These are phyloP conservation scores for Paraphaeosphaeria sporulosa DNA, from an alignment of 2,329 filamentous ascomycete species.

Conservation along the genomic window DNA sequence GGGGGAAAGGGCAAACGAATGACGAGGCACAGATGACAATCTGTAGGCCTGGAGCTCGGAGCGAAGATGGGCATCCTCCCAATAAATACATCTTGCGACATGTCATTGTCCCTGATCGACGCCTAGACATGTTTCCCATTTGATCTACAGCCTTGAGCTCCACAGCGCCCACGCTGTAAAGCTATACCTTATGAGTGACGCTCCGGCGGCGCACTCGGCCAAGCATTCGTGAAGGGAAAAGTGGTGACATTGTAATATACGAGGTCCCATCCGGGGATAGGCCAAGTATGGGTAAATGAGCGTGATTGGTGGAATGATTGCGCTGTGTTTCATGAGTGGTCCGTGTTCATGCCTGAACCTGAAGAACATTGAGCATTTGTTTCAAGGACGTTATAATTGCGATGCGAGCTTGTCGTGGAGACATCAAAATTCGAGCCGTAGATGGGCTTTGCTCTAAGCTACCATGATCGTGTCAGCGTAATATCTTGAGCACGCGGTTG, in stretches of 20 bases:
- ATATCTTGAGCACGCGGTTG: background rate
- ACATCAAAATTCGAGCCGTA: background rate
- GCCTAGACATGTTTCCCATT: background rate
- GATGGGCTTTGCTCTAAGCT: background rate
- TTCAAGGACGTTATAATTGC: background rate
- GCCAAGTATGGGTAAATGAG: background rate
- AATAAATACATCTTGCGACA: conserved; percentile 2
- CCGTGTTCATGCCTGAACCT: background rate
- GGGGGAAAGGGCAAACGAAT: background rate
- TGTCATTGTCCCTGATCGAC: background rate
- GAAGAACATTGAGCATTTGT: background rate
- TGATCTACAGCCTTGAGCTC: background rate
- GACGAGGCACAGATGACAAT: background rate
- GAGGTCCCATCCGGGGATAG: background rate
- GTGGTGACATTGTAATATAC: background rate
- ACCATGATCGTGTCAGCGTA: background rate
- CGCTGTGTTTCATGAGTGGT: background rate
- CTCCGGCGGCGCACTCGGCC: background rate
- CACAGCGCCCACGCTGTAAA: background rate
- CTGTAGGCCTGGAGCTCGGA: background rate
- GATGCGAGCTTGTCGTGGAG: background rate
- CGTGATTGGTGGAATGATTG: conserved; percentile 3
- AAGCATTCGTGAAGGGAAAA: background rate
- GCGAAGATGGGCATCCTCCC: too few species aligned
- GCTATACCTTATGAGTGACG: background rate